phyloP scores from a whole-genome alignment of 1,284 basidiomycete genomes.

The Coniferiporia sulphurascens region DNA sequence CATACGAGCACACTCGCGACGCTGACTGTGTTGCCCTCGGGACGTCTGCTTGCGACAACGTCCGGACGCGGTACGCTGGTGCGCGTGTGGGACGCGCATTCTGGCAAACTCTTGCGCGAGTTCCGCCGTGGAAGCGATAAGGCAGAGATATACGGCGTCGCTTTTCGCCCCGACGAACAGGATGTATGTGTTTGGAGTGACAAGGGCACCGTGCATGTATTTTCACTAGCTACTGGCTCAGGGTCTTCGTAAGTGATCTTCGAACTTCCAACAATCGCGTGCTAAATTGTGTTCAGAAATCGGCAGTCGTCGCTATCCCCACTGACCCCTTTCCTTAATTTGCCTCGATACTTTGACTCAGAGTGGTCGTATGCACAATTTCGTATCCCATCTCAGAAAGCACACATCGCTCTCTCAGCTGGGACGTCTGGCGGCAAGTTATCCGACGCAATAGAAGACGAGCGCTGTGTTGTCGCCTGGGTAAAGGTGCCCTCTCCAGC shows the following conservation, averaged over 20 bases:
- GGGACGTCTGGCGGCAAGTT: constrained; percentile 50
- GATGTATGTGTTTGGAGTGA: constrained; percentile 92
- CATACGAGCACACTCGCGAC: constrained; percentile 79
- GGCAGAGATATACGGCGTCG: constrained; percentile 88
- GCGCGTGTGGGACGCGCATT: constrained; percentile 80
- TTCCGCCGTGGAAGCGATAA: constrained; percentile 85
- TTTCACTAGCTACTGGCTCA: constrained; percentile 62
- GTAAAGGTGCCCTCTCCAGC: constrained; percentile 46
- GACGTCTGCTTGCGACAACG: constrained; percentile 80
- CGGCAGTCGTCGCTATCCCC: constrained; percentile 77
- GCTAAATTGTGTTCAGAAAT: constrained; percentile 44
- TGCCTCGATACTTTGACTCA: constrained; percentile 91
- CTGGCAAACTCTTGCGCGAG: constrained; percentile 76
- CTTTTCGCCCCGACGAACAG: constrained; percentile 71
- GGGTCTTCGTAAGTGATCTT: constrained; percentile 53
- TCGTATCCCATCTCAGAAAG: constrained; percentile 77
- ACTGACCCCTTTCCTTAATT: constrained; percentile 69
- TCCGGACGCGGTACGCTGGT: constrained; percentile 84
- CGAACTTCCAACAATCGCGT: constrained; percentile 2
- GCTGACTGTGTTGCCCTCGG: constrained; percentile 73
- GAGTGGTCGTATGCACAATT: constrained; percentile 94
- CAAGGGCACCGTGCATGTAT: constrained; percentile 93
- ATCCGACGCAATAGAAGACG: constrained; percentile 69
- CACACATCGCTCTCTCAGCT: constrained; percentile 73
- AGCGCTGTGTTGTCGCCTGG: constrained; percentile 84